Conservation (phyloP, 1,284 basidiomycete species). For the Austropuccinia psidii region DNA sequence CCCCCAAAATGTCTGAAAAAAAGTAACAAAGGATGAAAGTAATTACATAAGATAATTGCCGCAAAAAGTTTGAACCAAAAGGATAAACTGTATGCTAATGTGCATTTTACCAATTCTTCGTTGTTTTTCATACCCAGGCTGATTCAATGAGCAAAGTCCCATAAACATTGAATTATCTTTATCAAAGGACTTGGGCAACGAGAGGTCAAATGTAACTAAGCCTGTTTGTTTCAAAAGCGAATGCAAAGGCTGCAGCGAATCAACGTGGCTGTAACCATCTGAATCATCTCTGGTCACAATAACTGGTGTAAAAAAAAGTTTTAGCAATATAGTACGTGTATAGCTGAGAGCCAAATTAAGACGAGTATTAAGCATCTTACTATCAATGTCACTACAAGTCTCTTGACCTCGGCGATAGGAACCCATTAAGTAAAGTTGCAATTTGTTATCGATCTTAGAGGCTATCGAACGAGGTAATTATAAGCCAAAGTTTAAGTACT, state of each 20-base stretch:
- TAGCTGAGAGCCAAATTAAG: constrained; percentile 42
- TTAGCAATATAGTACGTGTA: constrained; percentile 51
- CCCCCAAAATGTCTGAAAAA: constrained; percentile 59
- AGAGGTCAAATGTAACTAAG: constrained; percentile 55
- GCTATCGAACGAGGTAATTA: constrained; percentile 51
- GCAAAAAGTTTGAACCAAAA: neutral
- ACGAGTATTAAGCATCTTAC: constrained; percentile 62
- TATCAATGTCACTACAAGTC: constrained; percentile 80
- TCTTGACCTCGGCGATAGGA: constrained; percentile 65
- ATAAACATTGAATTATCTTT: neutral
- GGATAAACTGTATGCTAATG: constrained; percentile 39
- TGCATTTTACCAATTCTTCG: constrained; percentile 58
- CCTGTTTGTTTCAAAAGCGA: constrained; percentile 55
- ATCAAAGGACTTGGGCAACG: neutral
- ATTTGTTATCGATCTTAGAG: constrained; percentile 59
- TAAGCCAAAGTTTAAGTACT: neutral
- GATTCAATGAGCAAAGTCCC: neutral
- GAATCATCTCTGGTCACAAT: neutral
- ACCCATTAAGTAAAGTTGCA: constrained; percentile 79
- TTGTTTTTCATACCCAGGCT: constrained; percentile 12
- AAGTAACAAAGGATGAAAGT: neutral
- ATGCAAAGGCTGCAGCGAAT: constrained; percentile 57
- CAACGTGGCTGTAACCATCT: constrained; percentile 48
- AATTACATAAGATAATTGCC: neutral
- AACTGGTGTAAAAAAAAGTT: constrained; percentile 10